Percentiles rank a stretch among this genome's conserved stretches.
phyloP scores from a whole-genome alignment of 192 early-diverging fungal genomes.

The Kappamyces sp. region DNA sequence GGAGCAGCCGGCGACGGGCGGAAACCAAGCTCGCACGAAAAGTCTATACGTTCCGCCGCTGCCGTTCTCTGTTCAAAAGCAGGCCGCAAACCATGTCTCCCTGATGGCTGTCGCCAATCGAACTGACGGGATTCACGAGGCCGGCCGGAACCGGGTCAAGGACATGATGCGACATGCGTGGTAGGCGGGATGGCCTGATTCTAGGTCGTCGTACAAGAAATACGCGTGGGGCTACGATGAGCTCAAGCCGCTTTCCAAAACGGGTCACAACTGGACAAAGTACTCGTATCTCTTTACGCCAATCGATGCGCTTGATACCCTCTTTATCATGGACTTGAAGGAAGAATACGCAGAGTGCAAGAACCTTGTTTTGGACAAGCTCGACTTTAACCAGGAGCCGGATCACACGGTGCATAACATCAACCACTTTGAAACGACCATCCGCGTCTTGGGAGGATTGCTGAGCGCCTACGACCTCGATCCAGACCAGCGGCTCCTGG shows the following conservation, averaged over 20 bases:
- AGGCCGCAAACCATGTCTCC: too few relatives aligned
- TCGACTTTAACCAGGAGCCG: conserved; percentile 53
- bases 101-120: too few relatives aligned
- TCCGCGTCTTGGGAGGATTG: conserved; percentile 75
- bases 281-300: conserved; percentile 51
- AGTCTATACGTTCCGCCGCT: too few relatives aligned
- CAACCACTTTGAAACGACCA: conserved; percentile 80
- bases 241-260: conserved; percentile 25
- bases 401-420: conserved; percentile 35
- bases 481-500: conserved; percentile 57
- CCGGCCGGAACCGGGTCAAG: too few relatives aligned
- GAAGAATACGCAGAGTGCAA: conserved; percentile 72
- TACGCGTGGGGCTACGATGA: conserved; percentile 78
- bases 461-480: conserved; percentile 81
- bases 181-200: conserved; percentile 34
- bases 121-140: too few relatives aligned
- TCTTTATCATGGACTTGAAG: conserved; percentile 76
- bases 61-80: too few relatives aligned
- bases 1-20: too few relatives aligned
- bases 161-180: conserved; percentile 40
- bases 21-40: too few relatives aligned
- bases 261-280: conserved; percentile 29
- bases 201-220: conserved; percentile 44
- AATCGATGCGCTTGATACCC: conserved; percentile 82
- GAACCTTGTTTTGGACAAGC: conserved; percentile 49